Percentiles rank a stretch among this genome's conserved stretches.
Evolutionary conservation across 2,329 filamentous ascomycete genomes (phyloP).

Genomic region (Pyrenophora tritici-repentis): DNA sequence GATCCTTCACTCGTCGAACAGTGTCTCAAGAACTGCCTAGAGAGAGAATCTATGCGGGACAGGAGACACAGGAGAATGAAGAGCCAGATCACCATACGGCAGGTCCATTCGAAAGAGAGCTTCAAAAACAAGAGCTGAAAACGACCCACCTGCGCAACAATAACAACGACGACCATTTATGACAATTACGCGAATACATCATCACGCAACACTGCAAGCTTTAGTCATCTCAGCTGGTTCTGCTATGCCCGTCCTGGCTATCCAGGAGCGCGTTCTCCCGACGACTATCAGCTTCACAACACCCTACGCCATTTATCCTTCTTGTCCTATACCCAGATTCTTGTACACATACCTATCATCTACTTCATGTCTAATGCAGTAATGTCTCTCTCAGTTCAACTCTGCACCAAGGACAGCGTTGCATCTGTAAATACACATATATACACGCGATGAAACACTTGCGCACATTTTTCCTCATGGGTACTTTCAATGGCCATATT

Average conservation of each 20-base stretch:
- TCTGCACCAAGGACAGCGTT: background rate
- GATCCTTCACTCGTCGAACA: conserved; percentile 36
- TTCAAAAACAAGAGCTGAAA: background rate
- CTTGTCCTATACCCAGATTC: background rate
- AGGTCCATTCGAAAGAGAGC: conserved; percentile 13
- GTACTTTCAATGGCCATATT: no score
- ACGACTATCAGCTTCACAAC: no score
- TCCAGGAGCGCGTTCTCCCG: no score
- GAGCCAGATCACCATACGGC: conserved; percentile 19
- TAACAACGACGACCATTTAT: background rate
- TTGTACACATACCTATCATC: background rate
- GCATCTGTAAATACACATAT: background rate
- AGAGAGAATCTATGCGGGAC: conserved; percentile 34
- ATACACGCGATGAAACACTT: no score
- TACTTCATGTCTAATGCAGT: conserved; percentile 7
- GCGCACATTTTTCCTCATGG: no score
- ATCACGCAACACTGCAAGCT: no score
- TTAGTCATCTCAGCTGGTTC: no score
- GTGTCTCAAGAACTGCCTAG: conserved; percentile 40
- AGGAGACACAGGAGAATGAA: conserved; percentile 24
- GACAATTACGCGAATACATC: no score
- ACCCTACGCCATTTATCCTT: background rate
- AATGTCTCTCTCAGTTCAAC: conserved; percentile 4
- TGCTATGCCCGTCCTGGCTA: no score
- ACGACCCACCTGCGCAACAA: background rate